Base-by-base conservation (phyloP, 1,284 basidiomycete genomes). In the Exobasidium cylindrosporum region DNA sequence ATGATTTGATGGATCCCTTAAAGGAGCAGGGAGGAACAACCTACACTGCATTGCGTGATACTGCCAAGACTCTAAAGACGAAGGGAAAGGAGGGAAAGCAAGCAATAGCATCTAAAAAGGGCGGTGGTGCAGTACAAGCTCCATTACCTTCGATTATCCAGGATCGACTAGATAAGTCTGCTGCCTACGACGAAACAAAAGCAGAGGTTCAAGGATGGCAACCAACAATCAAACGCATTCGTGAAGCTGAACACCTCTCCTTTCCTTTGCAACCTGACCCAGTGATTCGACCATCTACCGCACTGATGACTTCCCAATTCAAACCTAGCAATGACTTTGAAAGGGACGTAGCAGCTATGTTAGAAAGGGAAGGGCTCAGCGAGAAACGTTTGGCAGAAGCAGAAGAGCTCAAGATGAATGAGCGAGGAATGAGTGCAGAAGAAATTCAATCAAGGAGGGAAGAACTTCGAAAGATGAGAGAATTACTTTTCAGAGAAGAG, bases 161-260 rank as follows among this genome's bases (percentile, higher is more conserved):
- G 79, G 93, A 97, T 67, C 87, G 90, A 50, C 82, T 97, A 0
- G 93, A 97, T 73, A 87, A 95, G 49, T 87, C 92, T 77, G 95
- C 92, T 2, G 96, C 95, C 0, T 97, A 97, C 80, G 90, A 93
- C 73, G 86, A 89, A 80, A 96, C 93, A 2, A 92, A 91, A 76
- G 86, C 87, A 69, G 94, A 97, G 79, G 89, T 95, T 1, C 87
- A 91, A 68, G 96, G 95, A 82, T 98, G 95, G 95, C 87, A 87
- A 50, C 87, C 87, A 7, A 90, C 92, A 1, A 97, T 96, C 63
- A 75, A 76, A 57, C 70, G 68, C 26, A 52, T 79, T 11, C 53
- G 67, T 2, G 72, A 91, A 86, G 92, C 93, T 3, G 92, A 96
- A 72, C 91, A 95, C 79, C 83, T 96, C 32, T 91, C 88, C 32